Percentiles rank a stretch among this genome's conserved stretches.
Evolutionary conservation across 1,284 basidiomycete species (phyloP).

Genomic region (Phlebopus sp.): DNA sequence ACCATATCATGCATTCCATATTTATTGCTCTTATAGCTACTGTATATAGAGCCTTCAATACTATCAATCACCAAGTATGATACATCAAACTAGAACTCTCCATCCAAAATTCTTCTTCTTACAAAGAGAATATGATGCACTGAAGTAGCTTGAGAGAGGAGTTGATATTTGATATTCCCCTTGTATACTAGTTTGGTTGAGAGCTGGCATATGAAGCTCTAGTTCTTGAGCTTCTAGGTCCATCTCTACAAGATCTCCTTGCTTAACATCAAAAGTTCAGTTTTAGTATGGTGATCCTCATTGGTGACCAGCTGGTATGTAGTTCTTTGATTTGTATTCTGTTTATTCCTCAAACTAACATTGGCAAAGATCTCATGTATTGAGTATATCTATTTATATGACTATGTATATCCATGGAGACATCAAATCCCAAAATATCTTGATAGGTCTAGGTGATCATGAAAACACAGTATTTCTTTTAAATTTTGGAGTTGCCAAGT

Average conservation of each 20-base stretch:
- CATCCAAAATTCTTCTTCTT: background rate
- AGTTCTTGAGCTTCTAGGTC: too few species aligned
- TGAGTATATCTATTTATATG: background rate
- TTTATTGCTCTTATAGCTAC: background rate
- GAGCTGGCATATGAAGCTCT: background rate
- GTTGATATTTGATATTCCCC: background rate
- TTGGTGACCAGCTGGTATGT: too few species aligned
- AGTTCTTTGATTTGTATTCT: too few species aligned
- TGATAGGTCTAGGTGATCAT: conserved; percentile 43
- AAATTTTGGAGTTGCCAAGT: background rate
- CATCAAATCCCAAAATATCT: conserved; percentile 96
- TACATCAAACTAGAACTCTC: background rate
- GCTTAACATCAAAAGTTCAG: too few species aligned
- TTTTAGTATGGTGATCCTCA: too few species aligned
- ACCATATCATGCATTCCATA: background rate
- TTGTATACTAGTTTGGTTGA: background rate
- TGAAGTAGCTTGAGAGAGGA: background rate
- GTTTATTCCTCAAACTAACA: too few species aligned
- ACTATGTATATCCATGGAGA: conserved; percentile 82
- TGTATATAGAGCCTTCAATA: background rate
- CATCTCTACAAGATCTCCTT: too few species aligned
- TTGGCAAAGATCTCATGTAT: background rate
- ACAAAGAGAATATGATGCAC: background rate
- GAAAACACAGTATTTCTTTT: background rate
- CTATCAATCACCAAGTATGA: background rate